Conservation (phyloP, 2,329 filamentous ascomycete species). For the Sporothrix pallida region DNA sequence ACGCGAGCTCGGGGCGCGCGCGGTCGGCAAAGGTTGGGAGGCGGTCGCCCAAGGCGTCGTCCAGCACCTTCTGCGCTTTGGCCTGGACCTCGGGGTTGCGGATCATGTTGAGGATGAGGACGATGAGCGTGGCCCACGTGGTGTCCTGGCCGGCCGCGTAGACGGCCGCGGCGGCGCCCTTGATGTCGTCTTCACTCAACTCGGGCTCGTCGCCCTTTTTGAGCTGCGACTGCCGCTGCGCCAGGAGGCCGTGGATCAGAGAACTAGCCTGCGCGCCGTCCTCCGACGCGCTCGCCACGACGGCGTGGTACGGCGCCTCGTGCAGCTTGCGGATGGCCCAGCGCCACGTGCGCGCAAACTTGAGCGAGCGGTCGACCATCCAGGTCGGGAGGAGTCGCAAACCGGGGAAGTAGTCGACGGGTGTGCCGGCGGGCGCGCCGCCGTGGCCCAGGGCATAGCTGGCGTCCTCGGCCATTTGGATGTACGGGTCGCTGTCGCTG, state of each 20-base stretch:
- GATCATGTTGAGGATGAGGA: conserved; percentile 55
- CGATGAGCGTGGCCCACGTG: conserved; percentile 49
- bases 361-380: conserved; percentile 34
- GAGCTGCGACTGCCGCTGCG: conserved; percentile 33
- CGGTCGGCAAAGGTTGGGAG: conserved; percentile 49
- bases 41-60: conserved; percentile 50
- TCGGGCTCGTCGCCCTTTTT: conserved; percentile 38
- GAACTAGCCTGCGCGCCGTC: neutral
- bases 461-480: conserved; percentile 46
- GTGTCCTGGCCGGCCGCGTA: conserved; percentile 54
- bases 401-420: conserved; percentile 37
- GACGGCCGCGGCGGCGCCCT: conserved; percentile 47
- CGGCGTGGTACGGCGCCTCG: conserved; percentile 40
- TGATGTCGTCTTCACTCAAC: conserved; percentile 45
- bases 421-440: conserved; percentile 36
- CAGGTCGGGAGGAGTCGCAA: conserved; percentile 36
- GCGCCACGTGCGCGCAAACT: conserved; percentile 33
- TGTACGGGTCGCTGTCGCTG: conserved; percentile 48
- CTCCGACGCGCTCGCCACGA: conserved; percentile 2
- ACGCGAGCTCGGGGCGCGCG: conserved; percentile 47
- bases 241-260: conserved; percentile 31
- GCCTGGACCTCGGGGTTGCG: conserved; percentile 51
- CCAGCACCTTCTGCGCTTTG: conserved; percentile 50
- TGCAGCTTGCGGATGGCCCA: conserved; percentile 41
- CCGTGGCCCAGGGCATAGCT: conserved; percentile 36